Conservation (phyloP, 345 rosid species). For the Arabidopsis thaliana region DNA sequence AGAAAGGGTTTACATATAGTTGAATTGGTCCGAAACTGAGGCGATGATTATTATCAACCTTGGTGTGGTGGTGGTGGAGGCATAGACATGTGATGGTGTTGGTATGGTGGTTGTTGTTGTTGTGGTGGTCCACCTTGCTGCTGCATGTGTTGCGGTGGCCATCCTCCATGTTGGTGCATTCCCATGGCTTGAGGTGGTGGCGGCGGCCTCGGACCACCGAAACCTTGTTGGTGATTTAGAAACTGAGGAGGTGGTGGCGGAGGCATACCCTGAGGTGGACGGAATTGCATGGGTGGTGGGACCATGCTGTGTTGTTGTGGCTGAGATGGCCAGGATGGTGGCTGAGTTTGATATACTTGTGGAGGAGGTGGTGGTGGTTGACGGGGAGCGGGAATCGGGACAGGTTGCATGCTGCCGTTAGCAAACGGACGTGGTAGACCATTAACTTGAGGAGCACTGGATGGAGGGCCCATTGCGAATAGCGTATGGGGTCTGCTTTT, state of each 20-base stretch:
- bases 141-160: slow-evolving; percentile 58
- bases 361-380: slow-evolving; percentile 89
- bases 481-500: slow-evolving; percentile 96
- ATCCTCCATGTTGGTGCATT: slow-evolving; percentile 70
- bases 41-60: slow-evolving; percentile 24
- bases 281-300: slow-evolving; percentile 75
- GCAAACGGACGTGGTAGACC: slow-evolving; percentile 77
- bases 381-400: slow-evolving; percentile 55
- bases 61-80: slow-evolving; percentile 64
- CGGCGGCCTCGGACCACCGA: slow-evolving; percentile 59
- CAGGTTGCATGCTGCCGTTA: slow-evolving; percentile 64
- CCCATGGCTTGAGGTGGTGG: slow-evolving; percentile 87
- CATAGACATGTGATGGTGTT: slow-evolving; percentile 78
- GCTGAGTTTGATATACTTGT: slow-evolving; percentile 56
- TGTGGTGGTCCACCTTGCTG: slow-evolving; percentile 57
- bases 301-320: slow-evolving; percentile 67
- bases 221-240: slow-evolving; percentile 41
- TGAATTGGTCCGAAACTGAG: background rate
- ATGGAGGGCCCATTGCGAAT: slow-evolving; percentile 93
- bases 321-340: slow-evolving; percentile 78
- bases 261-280: slow-evolving; percentile 74
- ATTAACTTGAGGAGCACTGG: slow-evolving; percentile 61
- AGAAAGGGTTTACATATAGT: slow-evolving; percentile 40
- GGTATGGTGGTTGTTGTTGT: slow-evolving; percentile 63
- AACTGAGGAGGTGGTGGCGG: slow-evolving; percentile 63